Evolutionary conservation across 1,284 basidiomycete genomes (phyloP).

Genomic region (Xerocomus amazonicus): DNA sequence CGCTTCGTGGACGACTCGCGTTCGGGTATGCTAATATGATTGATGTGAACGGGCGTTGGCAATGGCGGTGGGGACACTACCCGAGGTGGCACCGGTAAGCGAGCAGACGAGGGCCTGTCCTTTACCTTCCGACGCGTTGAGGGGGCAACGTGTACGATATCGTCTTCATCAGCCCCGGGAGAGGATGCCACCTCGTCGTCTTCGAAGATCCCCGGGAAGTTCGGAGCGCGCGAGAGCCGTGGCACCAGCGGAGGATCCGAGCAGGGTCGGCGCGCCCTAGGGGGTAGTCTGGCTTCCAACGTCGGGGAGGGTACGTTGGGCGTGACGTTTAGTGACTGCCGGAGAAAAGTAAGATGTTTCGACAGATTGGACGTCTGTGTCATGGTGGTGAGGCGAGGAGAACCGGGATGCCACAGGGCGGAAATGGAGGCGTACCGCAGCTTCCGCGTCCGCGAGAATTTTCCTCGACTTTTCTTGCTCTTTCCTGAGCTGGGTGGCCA

Average conservation of each 20-base stretch:
- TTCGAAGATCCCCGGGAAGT: constrained; percentile 62
- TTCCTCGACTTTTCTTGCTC: constrained; percentile 72
- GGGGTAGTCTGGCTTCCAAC: constrained; percentile 44
- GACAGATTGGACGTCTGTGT: constrained; percentile 57
- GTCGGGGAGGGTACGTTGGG: constrained; percentile 31
- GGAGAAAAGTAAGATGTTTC: constrained; percentile 62
- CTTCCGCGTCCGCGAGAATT: constrained; percentile 67
- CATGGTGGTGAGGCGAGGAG: constrained; percentile 8
- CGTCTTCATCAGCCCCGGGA: constrained; percentile 42
- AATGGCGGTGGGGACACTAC: constrained; percentile 31
- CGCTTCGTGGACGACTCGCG: constrained; percentile 40
- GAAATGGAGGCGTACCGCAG: constrained; percentile 52
- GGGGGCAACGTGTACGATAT: constrained; percentile 34
- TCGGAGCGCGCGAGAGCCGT: constrained; percentile 63
- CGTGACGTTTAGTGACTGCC: constrained; percentile 54
- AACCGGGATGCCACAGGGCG: constrained; percentile 13
- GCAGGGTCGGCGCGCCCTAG: constrained; percentile 41
- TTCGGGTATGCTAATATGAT: constrained; percentile 23
- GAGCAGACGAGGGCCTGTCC: constrained; percentile 39
- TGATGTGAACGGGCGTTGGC: constrained; percentile 29
- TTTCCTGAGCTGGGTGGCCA: constrained; percentile 68
- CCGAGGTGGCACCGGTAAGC: constrained; percentile 45
- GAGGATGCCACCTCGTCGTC: constrained; percentile 55
- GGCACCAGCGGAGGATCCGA: constrained; percentile 47
- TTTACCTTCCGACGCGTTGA: constrained; percentile 37